Conservation (phyloP, 208 protist genomes). For the Acanthamoeba sp. region DNA sequence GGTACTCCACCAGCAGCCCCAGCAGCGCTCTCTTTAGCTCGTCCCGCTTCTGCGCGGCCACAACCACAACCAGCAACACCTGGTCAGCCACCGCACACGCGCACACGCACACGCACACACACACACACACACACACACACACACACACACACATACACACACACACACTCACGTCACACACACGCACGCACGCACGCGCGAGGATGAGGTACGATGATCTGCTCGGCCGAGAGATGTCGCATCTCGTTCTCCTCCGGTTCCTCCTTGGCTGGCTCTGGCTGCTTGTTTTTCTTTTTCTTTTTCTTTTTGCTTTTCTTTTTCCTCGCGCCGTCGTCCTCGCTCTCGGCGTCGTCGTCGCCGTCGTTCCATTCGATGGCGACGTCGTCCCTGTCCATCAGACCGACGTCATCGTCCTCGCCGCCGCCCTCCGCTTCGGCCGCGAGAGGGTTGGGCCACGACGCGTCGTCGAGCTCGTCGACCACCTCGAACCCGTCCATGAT, state of each 20-base stretch:
- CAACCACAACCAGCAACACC: neutral
- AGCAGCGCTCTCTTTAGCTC: slow-evolving; percentile 42
- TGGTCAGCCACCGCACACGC: neutral
- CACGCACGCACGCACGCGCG: neutral
- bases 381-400: neutral
- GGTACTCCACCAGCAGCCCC: slow-evolving; percentile 52
- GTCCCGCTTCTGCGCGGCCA: slow-evolving; percentile 11
- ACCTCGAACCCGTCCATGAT: slow-evolving; percentile 70
- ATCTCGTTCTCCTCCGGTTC: neutral
- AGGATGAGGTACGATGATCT: neutral
- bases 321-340: neutral
- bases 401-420: slow-evolving; percentile 25
- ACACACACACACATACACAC: neutral
- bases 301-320: neutral
- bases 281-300: neutral
- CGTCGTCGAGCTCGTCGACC: slow-evolving; percentile 26
- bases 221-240: slow-evolving; percentile 27
- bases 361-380: slow-evolving; percentile 50
- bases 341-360: too few species aligned
- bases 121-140: neutral
- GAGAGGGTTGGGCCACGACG: too few species aligned
- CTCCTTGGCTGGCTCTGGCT: neutral
- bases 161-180: neutral
- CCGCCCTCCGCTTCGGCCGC: neutral
- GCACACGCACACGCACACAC: too few species aligned